Percentiles rank a stretch among this genome's conserved stretches.
Conservation (phyloP, 208 protist species). For the Trypanosoma boissoni region DNA sequence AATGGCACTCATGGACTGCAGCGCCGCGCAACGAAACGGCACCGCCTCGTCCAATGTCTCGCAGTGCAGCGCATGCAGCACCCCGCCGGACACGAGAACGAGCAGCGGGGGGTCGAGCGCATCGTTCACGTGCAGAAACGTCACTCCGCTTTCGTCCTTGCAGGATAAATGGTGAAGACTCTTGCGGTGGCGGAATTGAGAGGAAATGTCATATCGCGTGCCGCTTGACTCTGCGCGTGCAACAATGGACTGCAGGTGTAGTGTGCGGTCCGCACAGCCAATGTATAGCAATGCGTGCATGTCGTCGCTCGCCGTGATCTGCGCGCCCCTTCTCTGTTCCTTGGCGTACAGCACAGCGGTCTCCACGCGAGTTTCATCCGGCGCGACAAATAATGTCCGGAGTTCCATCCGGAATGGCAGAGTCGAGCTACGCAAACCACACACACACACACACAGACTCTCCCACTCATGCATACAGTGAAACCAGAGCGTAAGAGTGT, state of each 20-base stretch:
- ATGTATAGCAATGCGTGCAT: slow-evolving; percentile 31
- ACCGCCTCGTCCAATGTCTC: not conserved
- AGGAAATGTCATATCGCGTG: slow-evolving; percentile 8
- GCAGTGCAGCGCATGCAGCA: slow-evolving; percentile 10
- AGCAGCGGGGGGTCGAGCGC: slow-evolving; percentile 4
- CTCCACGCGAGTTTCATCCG: slow-evolving; percentile 12
- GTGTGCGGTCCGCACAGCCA: slow-evolving; percentile 23
- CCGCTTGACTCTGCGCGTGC: not conserved
- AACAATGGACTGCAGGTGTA: slow-evolving; percentile 31
- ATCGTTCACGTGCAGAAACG: not conserved
- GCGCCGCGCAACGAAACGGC: not conserved
- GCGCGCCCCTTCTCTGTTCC: not conserved
- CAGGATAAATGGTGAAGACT: not conserved
- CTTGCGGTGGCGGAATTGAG: not conserved
- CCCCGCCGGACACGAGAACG: slow-evolving; percentile 6
- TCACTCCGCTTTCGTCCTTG: not conserved
- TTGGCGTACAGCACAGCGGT: slow-evolving; percentile 1
- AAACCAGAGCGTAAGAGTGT: not conserved
- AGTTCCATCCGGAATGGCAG: slow-evolving; percentile 2
- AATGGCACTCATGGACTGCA: no score
- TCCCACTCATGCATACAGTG: not conserved
- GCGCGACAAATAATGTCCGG: not conserved
- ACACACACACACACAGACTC: slow-evolving; percentile 1
- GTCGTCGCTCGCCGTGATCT: slow-evolving; percentile 22
- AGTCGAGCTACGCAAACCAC: not conserved